Percentiles rank a stretch among this genome's conserved stretches.
These are phyloP conservation scores for Byssoonygena ceratinophila DNA, from an alignment of 2,329 filamentous ascomycete genomes.

Conservation along the genomic window DNA sequence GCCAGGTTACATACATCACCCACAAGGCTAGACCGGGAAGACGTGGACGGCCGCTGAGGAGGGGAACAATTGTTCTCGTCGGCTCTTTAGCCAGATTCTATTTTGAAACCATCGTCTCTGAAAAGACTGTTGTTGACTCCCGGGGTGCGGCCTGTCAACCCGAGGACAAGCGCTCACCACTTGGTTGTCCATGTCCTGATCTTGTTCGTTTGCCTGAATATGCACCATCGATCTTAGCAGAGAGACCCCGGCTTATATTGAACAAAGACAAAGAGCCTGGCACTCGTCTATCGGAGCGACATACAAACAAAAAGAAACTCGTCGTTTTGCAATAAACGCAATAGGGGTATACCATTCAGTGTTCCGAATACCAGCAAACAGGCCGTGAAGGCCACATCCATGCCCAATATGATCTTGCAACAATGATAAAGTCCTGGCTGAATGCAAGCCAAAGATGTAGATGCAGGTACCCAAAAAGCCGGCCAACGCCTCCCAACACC, in stretches of 20 bases:
- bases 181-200: too few relatives aligned
- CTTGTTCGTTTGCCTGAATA: constrained; percentile 1
- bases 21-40: background rate
- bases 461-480: background rate
- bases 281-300: too few relatives aligned
- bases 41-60: background rate
- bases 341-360: background rate
- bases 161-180: background rate
- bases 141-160: background rate
- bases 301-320: background rate
- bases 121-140: background rate
- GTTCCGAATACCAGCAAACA: background rate
- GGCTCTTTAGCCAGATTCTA: background rate
- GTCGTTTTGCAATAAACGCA: too few relatives aligned
- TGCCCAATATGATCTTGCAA: background rate
- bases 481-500: too few relatives aligned
- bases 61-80: background rate
- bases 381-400: background rate
- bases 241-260: background rate
- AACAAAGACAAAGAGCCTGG: background rate
- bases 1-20: background rate
- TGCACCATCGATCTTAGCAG: background rate
- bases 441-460: background rate
- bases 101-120: background rate
- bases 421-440: too few relatives aligned